A percentile compares a stretch with the other conserved stretches of the same genome.
phyloP scores from a whole-genome alignment of 208 protist species.

The Trypanosoma congolense region DNA sequence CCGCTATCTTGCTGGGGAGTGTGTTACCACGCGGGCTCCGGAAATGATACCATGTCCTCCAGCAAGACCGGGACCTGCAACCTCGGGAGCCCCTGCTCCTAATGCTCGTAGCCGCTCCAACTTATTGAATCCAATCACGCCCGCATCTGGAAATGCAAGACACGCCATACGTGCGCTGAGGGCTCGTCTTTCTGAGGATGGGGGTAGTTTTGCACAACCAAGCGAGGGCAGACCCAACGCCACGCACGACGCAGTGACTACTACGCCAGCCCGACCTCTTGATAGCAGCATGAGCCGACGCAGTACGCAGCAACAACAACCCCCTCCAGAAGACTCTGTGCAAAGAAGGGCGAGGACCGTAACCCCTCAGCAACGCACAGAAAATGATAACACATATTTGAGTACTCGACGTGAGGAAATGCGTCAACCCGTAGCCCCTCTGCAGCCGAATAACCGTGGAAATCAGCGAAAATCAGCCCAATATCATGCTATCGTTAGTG shows the following conservation, averaged over 20 bases:
- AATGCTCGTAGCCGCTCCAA: neutral
- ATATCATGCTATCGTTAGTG: conserved; percentile 21
- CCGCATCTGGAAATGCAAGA: conserved; percentile 11
- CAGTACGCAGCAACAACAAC: neutral
- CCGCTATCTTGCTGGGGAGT: neutral
- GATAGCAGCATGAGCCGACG: neutral
- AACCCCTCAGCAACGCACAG: neutral
- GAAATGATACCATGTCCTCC: neutral
- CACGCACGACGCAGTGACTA: neutral
- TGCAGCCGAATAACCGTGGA: conserved; percentile 2
- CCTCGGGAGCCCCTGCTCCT: too few species aligned
- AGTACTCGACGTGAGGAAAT: neutral
- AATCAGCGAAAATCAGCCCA: conserved; percentile 16
- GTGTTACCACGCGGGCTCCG: neutral
- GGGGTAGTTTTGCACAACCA: neutral
- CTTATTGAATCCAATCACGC: neutral
- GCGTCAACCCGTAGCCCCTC: neutral
- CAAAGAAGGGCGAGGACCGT: conserved; percentile 1
- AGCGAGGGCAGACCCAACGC: neutral
- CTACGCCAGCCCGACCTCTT: neutral
- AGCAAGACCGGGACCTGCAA: neutral
- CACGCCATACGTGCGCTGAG: conserved; percentile 12
- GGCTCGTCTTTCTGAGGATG: conserved; percentile 5
- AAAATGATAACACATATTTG: neutral
- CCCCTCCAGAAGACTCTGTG: neutral